phyloP scores from a whole-genome alignment of 169 alveolate species.

The Fabrea salina region DNA sequence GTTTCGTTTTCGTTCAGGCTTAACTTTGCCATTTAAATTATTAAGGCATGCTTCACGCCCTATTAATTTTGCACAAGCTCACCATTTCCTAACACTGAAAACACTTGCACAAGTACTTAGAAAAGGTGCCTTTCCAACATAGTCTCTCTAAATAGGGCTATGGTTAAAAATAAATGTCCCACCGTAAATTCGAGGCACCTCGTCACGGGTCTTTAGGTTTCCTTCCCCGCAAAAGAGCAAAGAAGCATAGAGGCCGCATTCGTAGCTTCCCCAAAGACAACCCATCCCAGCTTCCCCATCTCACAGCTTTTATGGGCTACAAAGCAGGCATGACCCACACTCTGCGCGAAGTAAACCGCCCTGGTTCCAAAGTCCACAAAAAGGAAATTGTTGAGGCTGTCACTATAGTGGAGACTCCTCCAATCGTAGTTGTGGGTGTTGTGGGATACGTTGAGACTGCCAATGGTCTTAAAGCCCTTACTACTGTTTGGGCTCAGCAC shows the following conservation, averaged over 20 bases:
- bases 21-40: no score
- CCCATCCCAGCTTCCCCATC: constrained; percentile 92
- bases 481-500: constrained; percentile 99
- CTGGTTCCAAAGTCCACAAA: constrained; percentile 97
- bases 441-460: constrained; percentile 99
- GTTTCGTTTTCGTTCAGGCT: no score
- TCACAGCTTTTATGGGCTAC: constrained; percentile 99
- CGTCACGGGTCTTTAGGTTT: constrained; percentile 99
- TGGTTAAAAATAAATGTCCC: constrained; percentile 92
- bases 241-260: constrained; percentile 82
- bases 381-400: constrained; percentile 99
- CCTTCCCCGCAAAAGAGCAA: constrained; percentile 96
- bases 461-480: constrained; percentile 97
- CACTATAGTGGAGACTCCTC: constrained; percentile 98
- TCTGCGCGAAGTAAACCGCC: constrained; percentile 97
- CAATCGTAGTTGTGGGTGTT: constrained; percentile 98
- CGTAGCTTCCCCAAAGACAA: constrained; percentile 98
- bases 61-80: no score
- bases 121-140: no score
- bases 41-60: no score
- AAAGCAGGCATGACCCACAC: constrained; percentile 99
- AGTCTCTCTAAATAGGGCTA: no score
- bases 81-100: no score
- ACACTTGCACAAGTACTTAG: no score
- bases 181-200: constrained; percentile 99